These are phyloP conservation scores for Tubosaeta sp. DNA, from an alignment of 768 basidiomycete species.

Conservation along the genomic window DNA sequence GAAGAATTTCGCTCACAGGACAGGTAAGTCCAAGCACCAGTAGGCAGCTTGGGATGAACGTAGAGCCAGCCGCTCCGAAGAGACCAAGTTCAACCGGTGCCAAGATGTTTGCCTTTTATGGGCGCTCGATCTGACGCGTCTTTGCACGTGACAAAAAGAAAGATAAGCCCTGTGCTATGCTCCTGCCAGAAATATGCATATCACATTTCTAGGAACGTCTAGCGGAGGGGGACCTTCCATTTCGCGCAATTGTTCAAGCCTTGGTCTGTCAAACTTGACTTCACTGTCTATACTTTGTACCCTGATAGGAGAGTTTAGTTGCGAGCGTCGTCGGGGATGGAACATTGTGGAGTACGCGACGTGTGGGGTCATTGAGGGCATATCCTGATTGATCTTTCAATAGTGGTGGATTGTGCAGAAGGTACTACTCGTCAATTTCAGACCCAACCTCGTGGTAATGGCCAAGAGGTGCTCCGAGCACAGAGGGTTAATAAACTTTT, in stretches of 20 bases:
- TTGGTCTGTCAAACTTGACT: conserved; percentile 27
- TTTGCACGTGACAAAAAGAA: conserved; percentile 12
- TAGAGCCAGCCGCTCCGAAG: conserved; percentile 11
- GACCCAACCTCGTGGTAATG: conserved; percentile 41
- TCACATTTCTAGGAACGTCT: conserved; percentile 74
- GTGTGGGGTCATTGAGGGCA: not conserved
- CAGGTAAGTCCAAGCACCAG: conserved; percentile 2
- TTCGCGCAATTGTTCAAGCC: conserved; percentile 72
- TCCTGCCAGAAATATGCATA: conserved; percentile 38
- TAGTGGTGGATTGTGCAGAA: conserved; percentile 84
- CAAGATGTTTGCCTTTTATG: conserved; percentile 18
- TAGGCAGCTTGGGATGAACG: not conserved
- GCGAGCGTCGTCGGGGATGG: conserved; percentile 52
- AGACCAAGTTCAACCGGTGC: conserved; percentile 15
- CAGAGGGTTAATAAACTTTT: conserved; percentile 64
- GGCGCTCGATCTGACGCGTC: conserved; percentile 1
- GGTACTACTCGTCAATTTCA: conserved; percentile 71
- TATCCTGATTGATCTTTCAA: conserved; percentile 2
- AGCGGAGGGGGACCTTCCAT: conserved; percentile 73
- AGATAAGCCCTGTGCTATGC: no score
- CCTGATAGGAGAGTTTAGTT: conserved; percentile 28
- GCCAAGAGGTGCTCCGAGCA: conserved; percentile 34
- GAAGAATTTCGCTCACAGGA: conserved; percentile 11
- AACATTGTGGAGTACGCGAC: conserved; percentile 61
- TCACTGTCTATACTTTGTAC: not conserved